phyloP scores from a whole-genome alignment of 2,329 filamentous ascomycete genomes.

The Aureobasidium subglaciale region DNA sequence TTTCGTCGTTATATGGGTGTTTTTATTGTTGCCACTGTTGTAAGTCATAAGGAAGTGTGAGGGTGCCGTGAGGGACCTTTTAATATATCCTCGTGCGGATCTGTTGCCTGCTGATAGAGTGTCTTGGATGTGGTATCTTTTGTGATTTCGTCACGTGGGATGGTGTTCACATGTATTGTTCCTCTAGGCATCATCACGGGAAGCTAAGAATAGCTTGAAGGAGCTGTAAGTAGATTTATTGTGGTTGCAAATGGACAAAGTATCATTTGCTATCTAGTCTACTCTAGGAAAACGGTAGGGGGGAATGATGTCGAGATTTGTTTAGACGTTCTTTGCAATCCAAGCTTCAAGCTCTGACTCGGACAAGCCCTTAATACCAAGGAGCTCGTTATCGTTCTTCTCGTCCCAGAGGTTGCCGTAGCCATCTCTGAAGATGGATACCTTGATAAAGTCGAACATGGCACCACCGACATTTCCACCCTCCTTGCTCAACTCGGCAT shows the following conservation, averaged over 20 bases:
- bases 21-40: background rate
- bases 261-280: background rate
- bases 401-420: conserved; percentile 28
- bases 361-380: conserved; percentile 28
- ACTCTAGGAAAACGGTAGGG: background rate
- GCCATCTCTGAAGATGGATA: conserved; percentile 23
- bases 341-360: conserved; percentile 25
- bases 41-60: background rate
- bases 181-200: background rate
- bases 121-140: conserved; percentile 1
- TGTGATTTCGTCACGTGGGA: background rate
- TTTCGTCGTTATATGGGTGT: background rate
- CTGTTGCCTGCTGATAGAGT: background rate
- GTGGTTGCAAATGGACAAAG: background rate
- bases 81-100: background rate
- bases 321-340: conserved; percentile 19
- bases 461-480: conserved; percentile 10
- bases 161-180: background rate
- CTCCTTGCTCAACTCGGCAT: conserved; percentile 25
- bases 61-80: background rate
- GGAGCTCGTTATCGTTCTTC: conserved; percentile 31
- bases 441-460: conserved; percentile 27
- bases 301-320: background rate
- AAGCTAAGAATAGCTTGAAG: background rate
- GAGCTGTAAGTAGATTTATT: background rate